A percentile compares a stretch with the other conserved stretches of the same genome.
phyloP scores from a whole-genome alignment of 768 basidiomycete genomes.

The Termitomyces sp. region DNA sequence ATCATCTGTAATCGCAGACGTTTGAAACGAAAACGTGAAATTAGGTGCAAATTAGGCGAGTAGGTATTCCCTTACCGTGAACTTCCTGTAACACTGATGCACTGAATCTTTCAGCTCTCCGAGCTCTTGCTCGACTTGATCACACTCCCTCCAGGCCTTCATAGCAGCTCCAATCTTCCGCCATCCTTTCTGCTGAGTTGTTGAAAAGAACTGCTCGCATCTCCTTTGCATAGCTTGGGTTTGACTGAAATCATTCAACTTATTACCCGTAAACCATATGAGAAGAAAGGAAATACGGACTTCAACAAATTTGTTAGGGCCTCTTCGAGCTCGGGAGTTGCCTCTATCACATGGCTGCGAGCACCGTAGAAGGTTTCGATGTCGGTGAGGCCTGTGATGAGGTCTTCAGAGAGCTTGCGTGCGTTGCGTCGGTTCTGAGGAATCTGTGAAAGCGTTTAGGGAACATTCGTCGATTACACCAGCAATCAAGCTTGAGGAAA shows the following conservation, averaged over 20 bases:
- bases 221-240: not conserved
- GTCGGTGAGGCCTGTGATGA: conserved; percentile 9
- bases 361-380: conserved; percentile 14
- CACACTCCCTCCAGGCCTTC: conserved; percentile 10
- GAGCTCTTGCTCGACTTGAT: conserved; percentile 11
- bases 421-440: conserved; percentile 13
- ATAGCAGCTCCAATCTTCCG: conserved; percentile 9
- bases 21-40: not conserved
- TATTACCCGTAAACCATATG: not conserved
- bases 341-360: conserved; percentile 8
- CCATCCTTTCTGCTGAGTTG: conserved; percentile 6
- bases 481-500: not conserved
- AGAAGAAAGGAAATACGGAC: not conserved
- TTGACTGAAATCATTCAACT: not conserved
- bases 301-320: conserved; percentile 2
- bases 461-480: not conserved
- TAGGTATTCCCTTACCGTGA: conserved; percentile 12
- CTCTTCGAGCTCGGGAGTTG: conserved; percentile 8
- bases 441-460: not conserved
- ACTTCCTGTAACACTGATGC: conserved; percentile 15
- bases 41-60: too few relatives aligned
- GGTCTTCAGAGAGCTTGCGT: conserved; percentile 10
- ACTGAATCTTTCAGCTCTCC: conserved; percentile 10
- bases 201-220: conserved; percentile 1
- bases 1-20: conserved; percentile 1